Evolutionary conservation across 495 filamentous ascomycete species (phyloP).

Genomic region (Thozetella sp.): DNA sequence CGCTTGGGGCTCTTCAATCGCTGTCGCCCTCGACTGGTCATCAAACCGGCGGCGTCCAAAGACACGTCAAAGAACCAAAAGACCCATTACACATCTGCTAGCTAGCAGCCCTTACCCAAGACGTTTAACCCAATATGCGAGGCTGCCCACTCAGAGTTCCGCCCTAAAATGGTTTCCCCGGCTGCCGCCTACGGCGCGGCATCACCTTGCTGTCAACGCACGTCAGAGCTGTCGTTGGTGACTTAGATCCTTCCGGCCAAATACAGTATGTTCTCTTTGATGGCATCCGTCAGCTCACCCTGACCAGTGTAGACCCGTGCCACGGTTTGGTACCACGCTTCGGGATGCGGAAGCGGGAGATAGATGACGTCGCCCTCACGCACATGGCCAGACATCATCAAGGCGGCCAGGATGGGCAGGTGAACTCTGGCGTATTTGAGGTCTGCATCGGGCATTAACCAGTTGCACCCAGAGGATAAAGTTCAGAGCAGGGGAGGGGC

Average conservation of each 20-base stretch:
- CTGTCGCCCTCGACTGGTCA: too few relatives aligned
- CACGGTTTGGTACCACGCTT: constrained; percentile 51
- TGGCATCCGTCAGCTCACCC: constrained; percentile 40
- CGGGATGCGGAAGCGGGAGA: constrained; percentile 55
- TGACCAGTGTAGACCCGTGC: constrained; percentile 53
- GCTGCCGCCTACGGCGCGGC: too few relatives aligned
- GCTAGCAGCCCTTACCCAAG: too few relatives aligned
- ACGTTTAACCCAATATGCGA: too few relatives aligned
- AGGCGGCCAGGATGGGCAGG: constrained; percentile 50
- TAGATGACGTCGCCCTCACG: constrained; percentile 52
- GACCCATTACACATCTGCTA: too few relatives aligned
- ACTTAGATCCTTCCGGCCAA: constrained; percentile 47
- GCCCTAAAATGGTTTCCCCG: background rate
- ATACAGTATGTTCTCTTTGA: constrained; percentile 54
- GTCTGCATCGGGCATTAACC: constrained; percentile 30
- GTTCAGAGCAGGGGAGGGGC: background rate
- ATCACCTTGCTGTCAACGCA: too few relatives aligned
- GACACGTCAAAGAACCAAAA: background rate
- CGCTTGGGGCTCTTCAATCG: too few relatives aligned
- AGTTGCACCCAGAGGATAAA: background rate
- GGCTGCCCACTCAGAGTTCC: background rate
- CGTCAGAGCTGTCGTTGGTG: background rate
- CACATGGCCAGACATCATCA: constrained; percentile 53
- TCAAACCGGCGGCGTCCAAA: background rate
- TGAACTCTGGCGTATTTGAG: constrained; percentile 46